A percentile compares a stretch with the other conserved stretches of the same genome.
phyloP scores from a whole-genome alignment of 2,329 filamentous ascomycete species.

The Fonsecaea erecta region DNA sequence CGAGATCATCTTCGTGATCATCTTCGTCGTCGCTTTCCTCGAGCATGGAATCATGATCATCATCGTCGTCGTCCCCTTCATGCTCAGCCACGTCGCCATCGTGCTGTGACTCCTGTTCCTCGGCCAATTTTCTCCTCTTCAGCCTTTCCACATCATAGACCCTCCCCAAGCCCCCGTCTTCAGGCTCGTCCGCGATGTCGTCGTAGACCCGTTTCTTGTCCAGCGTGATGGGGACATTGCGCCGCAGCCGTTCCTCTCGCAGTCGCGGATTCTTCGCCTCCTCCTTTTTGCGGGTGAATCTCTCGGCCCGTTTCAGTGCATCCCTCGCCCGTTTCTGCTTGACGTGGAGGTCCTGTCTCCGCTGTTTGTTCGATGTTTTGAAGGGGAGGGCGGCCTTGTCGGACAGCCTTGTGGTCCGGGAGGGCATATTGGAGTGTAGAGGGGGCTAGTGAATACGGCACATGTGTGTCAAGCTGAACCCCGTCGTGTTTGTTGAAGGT shows the following conservation, averaged over 20 bases:
- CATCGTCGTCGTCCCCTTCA: constrained; percentile 48
- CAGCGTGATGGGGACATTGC: constrained; percentile 79
- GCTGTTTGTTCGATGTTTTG: constrained; percentile 73
- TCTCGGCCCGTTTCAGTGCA: constrained; percentile 73
- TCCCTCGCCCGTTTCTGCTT: constrained; percentile 78
- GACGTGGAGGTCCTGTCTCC: constrained; percentile 76
- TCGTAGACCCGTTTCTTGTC: constrained; percentile 93
- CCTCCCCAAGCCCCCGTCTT: constrained; percentile 51
- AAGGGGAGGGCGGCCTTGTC: constrained; percentile 53
- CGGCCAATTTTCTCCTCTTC: constrained; percentile 53
- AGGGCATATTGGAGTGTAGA: constrained; percentile 50
- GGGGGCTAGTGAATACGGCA: neutral
- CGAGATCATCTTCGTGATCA: constrained; percentile 30
- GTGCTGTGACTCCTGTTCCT: constrained; percentile 46
- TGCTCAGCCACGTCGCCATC: neutral
- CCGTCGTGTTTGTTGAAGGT: neutral
- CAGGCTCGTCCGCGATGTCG: constrained; percentile 63
- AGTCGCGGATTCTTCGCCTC: constrained; percentile 82
- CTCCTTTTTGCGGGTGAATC: constrained; percentile 79
- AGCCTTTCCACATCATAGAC: constrained; percentile 56
- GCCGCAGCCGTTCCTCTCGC: constrained; percentile 71
- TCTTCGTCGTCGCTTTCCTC: constrained; percentile 60
- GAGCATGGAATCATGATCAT: constrained; percentile 40
- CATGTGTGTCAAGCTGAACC: neutral
- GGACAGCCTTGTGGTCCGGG: constrained; percentile 36